Percentiles rank a stretch among this genome's conserved stretches.
Conservation (phyloP, 371 early-diverging fungal species). For the Mortierella sp. region DNA sequence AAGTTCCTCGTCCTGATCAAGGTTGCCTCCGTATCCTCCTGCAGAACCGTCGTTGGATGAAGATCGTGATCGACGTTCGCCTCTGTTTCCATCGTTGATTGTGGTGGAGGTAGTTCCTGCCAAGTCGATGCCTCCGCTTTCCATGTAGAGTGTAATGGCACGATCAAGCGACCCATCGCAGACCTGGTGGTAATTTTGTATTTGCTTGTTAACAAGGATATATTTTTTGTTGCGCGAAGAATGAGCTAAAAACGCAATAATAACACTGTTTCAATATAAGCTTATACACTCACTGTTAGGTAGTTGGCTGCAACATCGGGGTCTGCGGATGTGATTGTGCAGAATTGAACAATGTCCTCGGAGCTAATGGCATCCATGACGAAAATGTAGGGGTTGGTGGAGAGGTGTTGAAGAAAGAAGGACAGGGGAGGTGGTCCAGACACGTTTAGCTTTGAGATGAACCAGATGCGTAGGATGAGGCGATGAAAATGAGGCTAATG, state of each 20-base stretch:
- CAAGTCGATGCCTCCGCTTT: constrained; percentile 67
- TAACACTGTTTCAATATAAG: too few species aligned
- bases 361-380: constrained; percentile 28
- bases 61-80: constrained; percentile 24
- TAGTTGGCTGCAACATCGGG: constrained; percentile 69
- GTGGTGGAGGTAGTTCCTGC: constrained; percentile 27
- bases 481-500: background rate
- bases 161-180: constrained; percentile 64
- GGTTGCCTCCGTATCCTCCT: constrained; percentile 14
- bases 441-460: background rate
- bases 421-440: background rate
- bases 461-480: background rate
- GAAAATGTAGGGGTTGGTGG: background rate
- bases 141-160: constrained; percentile 75
- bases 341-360: constrained; percentile 63
- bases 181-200: constrained; percentile 25
- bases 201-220: too few species aligned
- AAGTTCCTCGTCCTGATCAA: constrained; percentile 62
- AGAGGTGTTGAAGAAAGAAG: background rate
- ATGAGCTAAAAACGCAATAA: too few species aligned
- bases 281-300: constrained; percentile 58
- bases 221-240: too few species aligned
- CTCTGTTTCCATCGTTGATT: constrained; percentile 13
- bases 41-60: constrained; percentile 29
- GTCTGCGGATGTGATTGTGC: constrained; percentile 71